These are phyloP conservation scores for Polyporus arcularius DNA, from an alignment of 768 basidiomycete genomes.

Conservation along the genomic window DNA sequence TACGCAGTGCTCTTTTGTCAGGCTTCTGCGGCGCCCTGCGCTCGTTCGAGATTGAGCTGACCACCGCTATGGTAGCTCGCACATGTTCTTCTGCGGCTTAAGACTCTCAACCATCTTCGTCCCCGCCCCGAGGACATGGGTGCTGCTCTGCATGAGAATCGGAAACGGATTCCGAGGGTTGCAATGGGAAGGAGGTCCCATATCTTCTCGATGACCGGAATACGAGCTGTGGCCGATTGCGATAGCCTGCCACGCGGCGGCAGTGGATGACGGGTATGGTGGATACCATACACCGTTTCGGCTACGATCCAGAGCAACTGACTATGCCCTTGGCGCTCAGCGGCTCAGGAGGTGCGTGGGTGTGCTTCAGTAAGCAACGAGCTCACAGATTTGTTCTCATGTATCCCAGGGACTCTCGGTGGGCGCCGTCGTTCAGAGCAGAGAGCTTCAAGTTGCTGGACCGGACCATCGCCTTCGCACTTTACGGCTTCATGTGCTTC, in stretches of 20 bases:
- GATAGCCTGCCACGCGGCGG: no score
- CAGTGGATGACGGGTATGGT: no score
- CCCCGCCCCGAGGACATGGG: not conserved
- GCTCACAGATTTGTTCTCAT: no score
- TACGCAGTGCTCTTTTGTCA: not conserved
- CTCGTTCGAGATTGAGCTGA: not conserved
- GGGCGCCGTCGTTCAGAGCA: no score
- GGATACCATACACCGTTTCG: no score
- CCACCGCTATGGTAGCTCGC: not conserved
- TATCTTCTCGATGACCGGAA: not conserved
- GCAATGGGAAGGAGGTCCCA: not conserved
- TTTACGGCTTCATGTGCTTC: not conserved
- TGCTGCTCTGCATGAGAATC: not conserved
- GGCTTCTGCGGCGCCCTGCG: not conserved
- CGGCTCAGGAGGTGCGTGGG: no score
- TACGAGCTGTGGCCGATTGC: not conserved
- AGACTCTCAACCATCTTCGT: not conserved
- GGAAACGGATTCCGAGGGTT: not conserved
- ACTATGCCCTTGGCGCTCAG: no score
- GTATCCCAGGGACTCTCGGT: no score
- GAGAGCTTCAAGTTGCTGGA: no score
- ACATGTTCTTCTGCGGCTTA: not conserved
- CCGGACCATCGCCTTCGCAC: not conserved
- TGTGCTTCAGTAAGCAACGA: no score
- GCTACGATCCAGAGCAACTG: no score